Base-by-base conservation (phyloP, 345 rosid genomes). In the Lumnitzera racemosa region DNA sequence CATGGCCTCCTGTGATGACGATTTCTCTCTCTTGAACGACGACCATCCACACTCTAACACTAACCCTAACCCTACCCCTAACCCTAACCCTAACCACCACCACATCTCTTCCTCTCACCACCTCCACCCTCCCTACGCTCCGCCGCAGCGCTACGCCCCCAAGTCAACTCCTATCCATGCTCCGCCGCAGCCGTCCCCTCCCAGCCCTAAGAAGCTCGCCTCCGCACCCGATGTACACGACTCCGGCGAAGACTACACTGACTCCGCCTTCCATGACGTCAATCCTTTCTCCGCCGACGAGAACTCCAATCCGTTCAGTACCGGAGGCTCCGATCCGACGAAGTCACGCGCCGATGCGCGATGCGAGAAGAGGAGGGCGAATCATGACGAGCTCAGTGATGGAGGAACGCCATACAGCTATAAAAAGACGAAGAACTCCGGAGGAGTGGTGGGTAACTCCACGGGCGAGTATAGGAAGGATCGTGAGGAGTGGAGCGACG, bases 1-100 rank as follows among this genome's bases (percentile, higher is more conserved):
- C 61, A 86, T 87, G 96, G 88, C 95, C 51, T 89, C 95, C 70
- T 90, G 90, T 83, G 91, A 85, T 81, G 96, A 84, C 78, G 97
- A 90, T 72, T 85, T 87, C 84, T 61, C 91, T 62, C 81, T 85
- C 61, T 72, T 83, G 59, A 82, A 80, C 63, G 88, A 86, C 61
- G 87, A 83, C 68, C 80, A 77, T 80, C 80, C 67, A 64, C 76
- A 70, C 62, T 67, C 66, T 52, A 55, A 53, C 57, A 46, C 52
- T 17, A 63, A 51, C 80, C 66, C 53, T 56, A 62, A 61, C 58
- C 67, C 65, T 59, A 70, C 20, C 57, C 50, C 52, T 17, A 63
- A 51, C 80, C 65, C 53, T 56, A 62, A 61, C 58, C 67, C 65
- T 59, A 70, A 61, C 52, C 80, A 72, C 64, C 74, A 65, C 46